Evolutionary conservation across 352 stramenopile species (phyloP), one percentile per base, ranked within the genome.

Genomic region (Pythium volutum): DNA sequence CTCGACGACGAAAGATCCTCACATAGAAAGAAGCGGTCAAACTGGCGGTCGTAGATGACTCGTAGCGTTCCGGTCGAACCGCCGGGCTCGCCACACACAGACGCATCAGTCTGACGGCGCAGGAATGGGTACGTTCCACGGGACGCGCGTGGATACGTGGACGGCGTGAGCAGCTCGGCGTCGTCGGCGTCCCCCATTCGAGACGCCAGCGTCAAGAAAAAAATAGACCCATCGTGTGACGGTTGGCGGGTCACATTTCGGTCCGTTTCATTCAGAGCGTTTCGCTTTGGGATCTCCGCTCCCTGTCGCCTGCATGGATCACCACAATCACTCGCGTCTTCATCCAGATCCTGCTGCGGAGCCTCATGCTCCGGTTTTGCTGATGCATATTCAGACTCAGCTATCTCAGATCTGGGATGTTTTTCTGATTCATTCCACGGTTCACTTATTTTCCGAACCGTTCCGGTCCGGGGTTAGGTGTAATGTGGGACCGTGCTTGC

Each of bases 11-110:
- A n/a, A 16, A 2, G 3, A 31, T 70, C 58, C 12, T 84, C 74
- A 42, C 70, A 59, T 3, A 85, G 64, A 25, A 87, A 76, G 47
- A 87, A 87, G 20, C 71, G 73, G 41, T 82, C 75, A 38, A 72
- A 75, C 1, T 29, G 36, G 5, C 69, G 67, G 20, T 87, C 70
- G 41, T 85, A 84, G 33, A 85, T 69, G 33, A 85, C 69, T 9
- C 18, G 27, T 1, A 65, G 49, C 20, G 29, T 18, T 22, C 31
- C 34, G 22, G 18, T 26, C 6, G 10, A 48, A 6, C 18, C 20
- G 6, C 5, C n/a, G 1, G 16, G 10, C 22, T 23, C 22, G 1
- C 23, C 18, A 10, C 10, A 2, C 4, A 4, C 12, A 9, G 25
- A 43, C 4, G 8, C 14, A 25, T 20, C 3, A 5, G 7, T 1